Evolutionary conservation across 177 flowering plant species (phyloP), one percentile per base, ranked within the genome.

Genomic region (Vitis hybrid): DNA sequence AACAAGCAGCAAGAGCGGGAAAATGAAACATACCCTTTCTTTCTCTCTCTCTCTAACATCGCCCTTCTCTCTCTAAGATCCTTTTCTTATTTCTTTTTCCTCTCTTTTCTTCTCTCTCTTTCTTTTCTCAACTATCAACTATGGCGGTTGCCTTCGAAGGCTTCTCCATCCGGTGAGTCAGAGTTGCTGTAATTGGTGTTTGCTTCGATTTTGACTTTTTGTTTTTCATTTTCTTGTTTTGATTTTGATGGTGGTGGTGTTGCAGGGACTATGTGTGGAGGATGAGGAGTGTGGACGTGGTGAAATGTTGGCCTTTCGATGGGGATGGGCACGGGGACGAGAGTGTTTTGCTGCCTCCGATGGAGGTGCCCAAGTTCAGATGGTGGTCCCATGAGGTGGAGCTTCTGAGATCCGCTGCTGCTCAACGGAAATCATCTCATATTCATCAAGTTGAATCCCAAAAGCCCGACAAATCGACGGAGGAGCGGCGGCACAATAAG

Each of bases 301-400:
- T 20, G 56, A 81, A 78, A 66, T 78, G 84, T 69, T 87, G 94
- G 90, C 91, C 90, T 10, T 89, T 89, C 72, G 67, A 61, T 51
- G 79, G 66, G 14, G 77, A 65, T 26, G 68, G 20, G 15, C 6
- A n/a, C 56, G 56, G 56, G 1, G 67, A 45, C 19, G 58, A 29
- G 48, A 18, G 55, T 18, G 29, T n/a, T 1, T 31, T 74, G 39
- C 85, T 89, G 0, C 94, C 91, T 71, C 88, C 89, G 26, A 80
- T 89, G 16, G 68, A 78, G 3, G 78, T 76, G 71, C 57, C 71
- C 65, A 86, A 82, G 72, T 83, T 78, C 68, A 73, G 75, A 16
- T 89, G 88, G 94, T 89, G 94, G 94, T 56, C 74, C 16, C 74
- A 82, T 56, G 85, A 82, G 79, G 77, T 85, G 5, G 66, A 79